Evolutionary conservation across 2,329 filamentous ascomycete genomes (phyloP), one percentile per base, ranked within the genome.

Genomic region (Epichloe glyceriae): DNA sequence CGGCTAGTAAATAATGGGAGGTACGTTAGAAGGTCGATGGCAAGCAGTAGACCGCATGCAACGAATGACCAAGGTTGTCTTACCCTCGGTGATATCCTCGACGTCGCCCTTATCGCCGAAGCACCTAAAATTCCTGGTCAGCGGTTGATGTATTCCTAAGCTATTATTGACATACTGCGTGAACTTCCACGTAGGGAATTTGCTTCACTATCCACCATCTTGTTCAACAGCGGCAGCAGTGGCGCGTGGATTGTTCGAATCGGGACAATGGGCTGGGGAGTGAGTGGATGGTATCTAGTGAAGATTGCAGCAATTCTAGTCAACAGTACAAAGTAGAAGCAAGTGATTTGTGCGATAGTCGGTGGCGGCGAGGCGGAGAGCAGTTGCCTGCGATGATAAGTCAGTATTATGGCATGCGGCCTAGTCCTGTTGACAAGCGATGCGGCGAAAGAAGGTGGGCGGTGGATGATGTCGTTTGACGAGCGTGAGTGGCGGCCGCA

Each of bases 51-150:
- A 47, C 22, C 51, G 49, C 45, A 50, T 30, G 11, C 41, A 14
- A 43, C 15, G 19, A 30, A 44, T 41, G 35, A 8, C 20, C 20
- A 49, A 34, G 34, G 42, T 12, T 42, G 55, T 56, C 70, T 62
- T 75, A 90, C 88, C 87, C 84, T 96, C 90, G 71, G 90, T 96
- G 69, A 96, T 96, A 70, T 96, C 90, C 71, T 97, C 93, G 59
- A 98, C 91, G 74, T 98, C 93, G 62, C 93, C 93, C 74, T 98
- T 98, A 75, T 98, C 93, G 71, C 93, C 93, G 73, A 98, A 98
- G 76, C 93, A 97, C 76, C 91, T 97, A 64, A 53, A 52, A 41
- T 56, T 52, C 30, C 51, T 44, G 30, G 56, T 62, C 57, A 65
- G 56, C 49, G 55, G 50, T 62, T 52, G 58, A 54, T 47, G 17